Conservation (phyloP, 768 basidiomycete species). For the Mycena galopus region DNA sequence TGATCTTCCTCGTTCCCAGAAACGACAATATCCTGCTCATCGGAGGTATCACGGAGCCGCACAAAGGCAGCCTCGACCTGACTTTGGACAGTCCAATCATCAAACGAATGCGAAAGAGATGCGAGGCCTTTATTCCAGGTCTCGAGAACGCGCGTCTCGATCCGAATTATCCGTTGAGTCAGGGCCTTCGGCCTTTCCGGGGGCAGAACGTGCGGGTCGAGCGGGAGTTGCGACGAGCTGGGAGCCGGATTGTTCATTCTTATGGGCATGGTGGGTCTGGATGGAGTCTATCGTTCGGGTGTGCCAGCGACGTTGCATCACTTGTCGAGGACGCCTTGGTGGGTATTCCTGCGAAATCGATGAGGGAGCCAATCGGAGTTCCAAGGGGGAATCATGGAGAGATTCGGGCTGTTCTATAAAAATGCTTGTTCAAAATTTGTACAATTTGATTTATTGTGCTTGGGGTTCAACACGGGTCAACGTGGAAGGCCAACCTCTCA, state of each 20-base stretch:
- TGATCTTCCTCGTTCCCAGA: constrained; percentile 52
- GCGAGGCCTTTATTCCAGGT: constrained; percentile 45
- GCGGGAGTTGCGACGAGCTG: constrained; percentile 38
- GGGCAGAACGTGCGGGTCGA: constrained; percentile 46
- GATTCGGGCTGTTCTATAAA: neutral
- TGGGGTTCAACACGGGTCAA: too few relatives aligned
- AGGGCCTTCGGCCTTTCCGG: constrained; percentile 47
- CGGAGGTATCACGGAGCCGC: constrained; percentile 46
- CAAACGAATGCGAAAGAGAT: constrained; percentile 46
- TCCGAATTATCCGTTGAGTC: constrained; percentile 41
- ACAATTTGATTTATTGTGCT: neutral
- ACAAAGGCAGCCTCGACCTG: constrained; percentile 42
- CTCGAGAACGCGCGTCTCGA: constrained; percentile 45
- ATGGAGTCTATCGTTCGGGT: constrained; percentile 43
- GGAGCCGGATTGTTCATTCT: constrained; percentile 44
- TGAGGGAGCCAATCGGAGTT: neutral
- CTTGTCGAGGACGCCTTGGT: constrained; percentile 27
- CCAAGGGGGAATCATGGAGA: neutral
- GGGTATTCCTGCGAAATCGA: neutral
- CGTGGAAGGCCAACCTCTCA: too few relatives aligned
- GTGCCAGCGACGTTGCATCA: constrained; percentile 38
- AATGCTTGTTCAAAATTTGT: neutral
- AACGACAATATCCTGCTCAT: constrained; percentile 52
- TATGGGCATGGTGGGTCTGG: constrained; percentile 47
- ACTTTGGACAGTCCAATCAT: constrained; percentile 46